Percentiles rank a stretch among this genome's conserved stretches.
Conservation (phyloP, 441 rosid species). For the Viola pubescens region DNA sequence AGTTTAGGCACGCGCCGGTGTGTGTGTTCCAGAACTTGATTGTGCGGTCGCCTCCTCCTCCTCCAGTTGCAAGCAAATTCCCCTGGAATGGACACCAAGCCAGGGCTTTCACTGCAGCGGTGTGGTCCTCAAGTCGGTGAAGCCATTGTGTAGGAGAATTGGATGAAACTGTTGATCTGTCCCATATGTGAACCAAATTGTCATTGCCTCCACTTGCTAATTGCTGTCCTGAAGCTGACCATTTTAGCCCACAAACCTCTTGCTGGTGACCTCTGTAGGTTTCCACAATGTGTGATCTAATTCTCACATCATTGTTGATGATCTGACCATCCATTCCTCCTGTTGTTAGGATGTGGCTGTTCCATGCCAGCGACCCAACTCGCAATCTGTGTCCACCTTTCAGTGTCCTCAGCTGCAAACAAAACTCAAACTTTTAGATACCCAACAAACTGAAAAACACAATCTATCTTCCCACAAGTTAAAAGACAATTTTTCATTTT, state of each 20-base stretch:
- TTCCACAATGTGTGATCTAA: slow-evolving; percentile 37
- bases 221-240: slow-evolving; percentile 50
- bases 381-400: slow-evolving; percentile 31
- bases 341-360: slow-evolving; percentile 30
- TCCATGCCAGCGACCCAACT: slow-evolving; percentile 52
- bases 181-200: slow-evolving; percentile 49
- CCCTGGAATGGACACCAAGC: slow-evolving; percentile 64
- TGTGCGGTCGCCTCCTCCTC: slow-evolving; percentile 41
- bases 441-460: not conserved
- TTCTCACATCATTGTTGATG: slow-evolving; percentile 36
- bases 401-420: slow-evolving; percentile 25
- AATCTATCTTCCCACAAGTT: not conserved
- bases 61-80: slow-evolving; percentile 49
- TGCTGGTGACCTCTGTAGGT: slow-evolving; percentile 39
- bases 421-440: no score
- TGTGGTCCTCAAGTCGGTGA: slow-evolving; percentile 44
- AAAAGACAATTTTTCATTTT: not conserved
- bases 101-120: slow-evolving; percentile 58
- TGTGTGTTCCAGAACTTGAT: slow-evolving; percentile 57
- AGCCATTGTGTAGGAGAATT: slow-evolving; percentile 40
- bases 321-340: slow-evolving; percentile 36
- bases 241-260: slow-evolving; percentile 55
- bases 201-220: slow-evolving; percentile 65
- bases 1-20: slow-evolving; percentile 51
- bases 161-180: slow-evolving; percentile 30